phyloP scores from a whole-genome alignment of 2,329 filamentous ascomycete genomes.

The Colletotrichum costaricense region DNA sequence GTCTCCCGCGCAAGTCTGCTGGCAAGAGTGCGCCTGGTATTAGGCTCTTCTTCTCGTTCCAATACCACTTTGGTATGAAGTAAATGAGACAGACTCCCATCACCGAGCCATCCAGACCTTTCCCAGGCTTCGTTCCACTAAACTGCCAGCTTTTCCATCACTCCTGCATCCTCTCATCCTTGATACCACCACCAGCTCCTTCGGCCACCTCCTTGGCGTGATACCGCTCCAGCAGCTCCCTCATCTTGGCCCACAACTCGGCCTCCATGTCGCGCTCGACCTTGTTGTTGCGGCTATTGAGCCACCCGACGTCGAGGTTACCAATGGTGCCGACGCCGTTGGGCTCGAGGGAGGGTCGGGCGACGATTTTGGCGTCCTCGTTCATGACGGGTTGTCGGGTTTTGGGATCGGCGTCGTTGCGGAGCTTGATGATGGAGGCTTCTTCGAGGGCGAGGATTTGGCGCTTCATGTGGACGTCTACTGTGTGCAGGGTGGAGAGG shows the following conservation, averaged over 20 bases:
- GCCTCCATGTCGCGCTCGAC: constrained; percentile 86
- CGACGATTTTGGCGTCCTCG: constrained; percentile 36
- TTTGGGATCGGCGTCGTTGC: constrained; percentile 39
- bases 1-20: neutral
- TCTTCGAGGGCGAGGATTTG: constrained; percentile 86
- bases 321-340: constrained; percentile 67
- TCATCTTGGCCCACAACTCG: constrained; percentile 74
- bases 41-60: neutral
- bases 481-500: constrained; percentile 77
- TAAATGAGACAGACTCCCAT: neutral
- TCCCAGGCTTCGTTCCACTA: neutral
- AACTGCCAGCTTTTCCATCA: neutral
- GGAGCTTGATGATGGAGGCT: constrained; percentile 75
- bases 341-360: constrained; percentile 60
- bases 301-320: constrained; percentile 83
- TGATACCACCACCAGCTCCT: constrained; percentile 22
- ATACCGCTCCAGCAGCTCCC: constrained; percentile 48
- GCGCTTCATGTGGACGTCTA: constrained; percentile 79
- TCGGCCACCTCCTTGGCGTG: constrained; percentile 14
- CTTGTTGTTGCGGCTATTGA: constrained; percentile 87
- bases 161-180: constrained; percentile 34
- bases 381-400: constrained; percentile 40
- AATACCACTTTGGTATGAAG: neutral
- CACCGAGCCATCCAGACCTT: neutral
- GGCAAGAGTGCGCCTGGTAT: neutral